A percentile compares a stretch with the other conserved stretches of the same genome.
phyloP scores from a whole-genome alignment of 164 flowering plant genomes.

The Pachysandra terminalis region DNA sequence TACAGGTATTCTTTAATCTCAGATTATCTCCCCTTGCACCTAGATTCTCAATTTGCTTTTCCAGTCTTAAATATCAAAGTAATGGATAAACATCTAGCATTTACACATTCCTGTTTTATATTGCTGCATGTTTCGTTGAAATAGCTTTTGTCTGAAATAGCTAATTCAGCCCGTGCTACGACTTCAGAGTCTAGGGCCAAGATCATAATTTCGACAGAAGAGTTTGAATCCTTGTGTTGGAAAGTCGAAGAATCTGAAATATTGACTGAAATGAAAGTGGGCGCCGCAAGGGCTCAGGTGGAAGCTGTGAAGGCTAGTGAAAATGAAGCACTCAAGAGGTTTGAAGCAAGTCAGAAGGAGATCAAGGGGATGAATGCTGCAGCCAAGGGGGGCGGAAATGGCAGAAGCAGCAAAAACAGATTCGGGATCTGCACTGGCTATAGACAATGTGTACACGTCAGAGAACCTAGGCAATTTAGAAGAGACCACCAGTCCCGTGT shows the following conservation, averaged over 20 bases:
- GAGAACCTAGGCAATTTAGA: too few species aligned
- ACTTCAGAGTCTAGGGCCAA: conserved; percentile 63
- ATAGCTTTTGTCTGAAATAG: conserved; percentile 58
- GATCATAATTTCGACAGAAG: conserved; percentile 61
- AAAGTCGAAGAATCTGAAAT: conserved; percentile 67
- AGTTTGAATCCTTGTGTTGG: too few species aligned
- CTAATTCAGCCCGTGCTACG: conserved; percentile 65
- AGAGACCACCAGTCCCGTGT: conserved; percentile 72
- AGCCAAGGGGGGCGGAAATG: conserved; percentile 76
- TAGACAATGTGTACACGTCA: too few species aligned
- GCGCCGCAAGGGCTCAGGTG: conserved; percentile 81
- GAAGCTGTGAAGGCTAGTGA: too few species aligned
- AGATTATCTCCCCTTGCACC: background rate
- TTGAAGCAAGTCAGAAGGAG: too few species aligned
- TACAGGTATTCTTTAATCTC: conserved; percentile 48
- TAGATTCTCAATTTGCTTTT: background rate
- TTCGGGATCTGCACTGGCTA: conserved; percentile 72
- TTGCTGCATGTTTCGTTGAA: background rate
- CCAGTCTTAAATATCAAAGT: too few species aligned
- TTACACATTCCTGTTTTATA: background rate
- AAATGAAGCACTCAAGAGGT: too few species aligned
- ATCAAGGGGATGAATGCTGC: conserved; percentile 59
- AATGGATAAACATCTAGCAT: background rate
- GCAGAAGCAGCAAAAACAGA: conserved; percentile 85
- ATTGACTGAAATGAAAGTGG: conserved; percentile 82